These are phyloP conservation scores for Fragaria vesca DNA, from an alignment of 306 rosid species.

Conservation along the genomic window DNA sequence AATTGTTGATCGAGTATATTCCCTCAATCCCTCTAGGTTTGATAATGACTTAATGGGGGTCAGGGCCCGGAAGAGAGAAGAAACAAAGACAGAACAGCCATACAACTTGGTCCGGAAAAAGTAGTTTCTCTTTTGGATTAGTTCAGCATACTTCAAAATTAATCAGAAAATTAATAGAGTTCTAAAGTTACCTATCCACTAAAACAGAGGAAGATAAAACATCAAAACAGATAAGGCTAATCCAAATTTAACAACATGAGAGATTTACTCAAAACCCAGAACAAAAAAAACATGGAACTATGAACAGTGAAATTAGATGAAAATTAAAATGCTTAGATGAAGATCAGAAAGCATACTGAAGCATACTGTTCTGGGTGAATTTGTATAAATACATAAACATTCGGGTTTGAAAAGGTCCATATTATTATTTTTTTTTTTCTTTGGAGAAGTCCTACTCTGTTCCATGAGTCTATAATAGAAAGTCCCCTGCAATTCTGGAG, in stretches of 20 bases:
- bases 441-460: background rate
- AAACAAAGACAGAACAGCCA: background rate
- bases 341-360: background rate
- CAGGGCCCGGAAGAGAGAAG: background rate
- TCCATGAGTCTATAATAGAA: background rate
- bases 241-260: background rate
- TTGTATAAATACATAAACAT: background rate
- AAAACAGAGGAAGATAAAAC: background rate
- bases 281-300: background rate
- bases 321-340: background rate
- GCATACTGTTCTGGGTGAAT: background rate
- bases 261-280: background rate
- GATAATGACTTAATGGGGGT: background rate
- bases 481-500: background rate
- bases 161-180: background rate
- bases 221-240: background rate
- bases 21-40: background rate
- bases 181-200: background rate
- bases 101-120: background rate
- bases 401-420: background rate
- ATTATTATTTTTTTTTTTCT: background rate
- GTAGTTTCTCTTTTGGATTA: background rate
- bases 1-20: background rate
- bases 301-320: background rate
- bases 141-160: background rate